Evolutionary conservation across 768 basidiomycete species (phyloP).

Genomic region (Tulasnella calospora): DNA sequence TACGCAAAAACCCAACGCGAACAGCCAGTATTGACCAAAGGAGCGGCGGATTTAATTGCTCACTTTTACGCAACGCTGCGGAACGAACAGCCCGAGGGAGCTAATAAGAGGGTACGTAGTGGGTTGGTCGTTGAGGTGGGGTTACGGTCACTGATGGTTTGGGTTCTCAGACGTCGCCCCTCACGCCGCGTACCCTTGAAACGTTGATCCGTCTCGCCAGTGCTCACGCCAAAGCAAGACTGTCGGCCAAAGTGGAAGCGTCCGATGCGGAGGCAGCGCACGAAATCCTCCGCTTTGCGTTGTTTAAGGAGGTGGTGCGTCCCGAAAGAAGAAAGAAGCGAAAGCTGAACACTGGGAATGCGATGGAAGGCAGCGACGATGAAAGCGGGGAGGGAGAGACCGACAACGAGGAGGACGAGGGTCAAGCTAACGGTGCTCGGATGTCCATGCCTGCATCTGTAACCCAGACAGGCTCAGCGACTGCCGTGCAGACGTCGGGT

Average conservation of each 20-base stretch:
- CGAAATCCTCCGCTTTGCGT: slow-evolving; percentile 91
- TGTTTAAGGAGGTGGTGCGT: slow-evolving; percentile 95
- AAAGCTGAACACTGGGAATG: slow-evolving; percentile 70
- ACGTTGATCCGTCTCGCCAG: slow-evolving; percentile 97
- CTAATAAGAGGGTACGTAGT: slow-evolving; percentile 70
- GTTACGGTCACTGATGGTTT: slow-evolving; percentile 11
- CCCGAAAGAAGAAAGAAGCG: slow-evolving; percentile 75
- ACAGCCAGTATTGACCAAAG: slow-evolving; percentile 81
- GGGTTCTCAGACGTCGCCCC: slow-evolving; percentile 73
- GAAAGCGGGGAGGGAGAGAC: slow-evolving; percentile 52
- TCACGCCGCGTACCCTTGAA: slow-evolving; percentile 97
- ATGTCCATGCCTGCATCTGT: slow-evolving; percentile 16
- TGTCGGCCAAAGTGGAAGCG: slow-evolving; percentile 79
- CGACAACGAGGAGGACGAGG: slow-evolving; percentile 40
- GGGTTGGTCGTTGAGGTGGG: neutral
- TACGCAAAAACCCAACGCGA: slow-evolving; percentile 82
- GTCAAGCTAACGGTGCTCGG: neutral
- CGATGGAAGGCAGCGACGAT: slow-evolving; percentile 37
- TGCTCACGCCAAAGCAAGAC: slow-evolving; percentile 92
- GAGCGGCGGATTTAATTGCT: slow-evolving; percentile 91
- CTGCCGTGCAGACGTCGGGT: slow-evolving; percentile 13
- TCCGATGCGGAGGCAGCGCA: slow-evolving; percentile 86
- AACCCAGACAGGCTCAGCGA: neutral
- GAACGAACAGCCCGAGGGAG: slow-evolving; percentile 87
- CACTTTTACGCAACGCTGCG: slow-evolving; percentile 85